Base-by-base conservation (phyloP, 208 protist species). In the Kentomonas sorsogonicus region DNA sequence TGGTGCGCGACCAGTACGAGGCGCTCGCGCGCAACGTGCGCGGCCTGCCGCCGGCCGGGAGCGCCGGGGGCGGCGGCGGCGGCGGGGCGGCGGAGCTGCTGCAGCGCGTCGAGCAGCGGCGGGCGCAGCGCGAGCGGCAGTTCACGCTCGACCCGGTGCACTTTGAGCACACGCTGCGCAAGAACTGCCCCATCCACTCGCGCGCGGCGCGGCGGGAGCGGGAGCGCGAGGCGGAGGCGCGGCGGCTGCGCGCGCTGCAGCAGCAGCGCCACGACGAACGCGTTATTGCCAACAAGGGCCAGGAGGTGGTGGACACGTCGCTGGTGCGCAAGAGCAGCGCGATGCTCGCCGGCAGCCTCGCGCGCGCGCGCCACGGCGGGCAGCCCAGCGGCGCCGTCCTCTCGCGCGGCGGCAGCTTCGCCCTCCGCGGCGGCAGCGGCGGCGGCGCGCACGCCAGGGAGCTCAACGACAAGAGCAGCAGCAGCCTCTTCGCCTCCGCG, bases 321-420 rank as follows among this genome's bases (percentile, higher is more conserved):
- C n/a, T n/a, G n/a, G n/a, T n/a, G n/a, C n/a, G n/a, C n/a, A 43
- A 47, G 31, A 58, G 33, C 18, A 65, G 59, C 33, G 39, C 59
- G 22, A 34, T 4, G 4, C 46, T 52, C 22, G 46, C 46, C 11
- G 13, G 46, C 5, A 20, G 27, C 22, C 46, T 52, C 22, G n/a
- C n/a, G n/a, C n/a, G n/a, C n/a, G n/a, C n/a, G n/a, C n/a, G n/a
- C n/a, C n/a, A n/a, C n/a, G n/a, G n/a, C n/a, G n/a, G n/a, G n/a
- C n/a, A n/a, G n/a, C n/a, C n/a, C n/a, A n/a, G n/a, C n/a, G n/a
- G n/a, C n/a, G n/a, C n/a, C n/a, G n/a, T n/a, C n/a, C n/a, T n/a
- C n/a, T n/a, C n/a, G n/a, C n/a, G n/a, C n/a, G n/a, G n/a, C n/a
- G n/a, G n/a, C n/a, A n/a, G n/a, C n/a, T n/a, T n/a, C n/a, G n/a